These are phyloP conservation scores for Kurtzmaniella cleridarum DNA, from an alignment of 805 yeast genomes.

Conservation along the genomic window DNA sequence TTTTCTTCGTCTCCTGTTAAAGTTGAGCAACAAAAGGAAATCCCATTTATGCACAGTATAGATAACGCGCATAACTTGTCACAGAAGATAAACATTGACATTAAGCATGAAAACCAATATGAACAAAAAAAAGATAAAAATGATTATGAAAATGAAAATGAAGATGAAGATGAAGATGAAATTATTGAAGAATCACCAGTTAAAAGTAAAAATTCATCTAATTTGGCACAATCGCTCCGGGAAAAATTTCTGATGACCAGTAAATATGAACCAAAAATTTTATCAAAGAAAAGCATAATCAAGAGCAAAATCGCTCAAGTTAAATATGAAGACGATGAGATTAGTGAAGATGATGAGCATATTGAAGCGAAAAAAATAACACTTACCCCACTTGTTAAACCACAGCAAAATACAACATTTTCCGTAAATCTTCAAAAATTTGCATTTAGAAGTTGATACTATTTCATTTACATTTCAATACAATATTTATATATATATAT, in stretches of 20 bases:
- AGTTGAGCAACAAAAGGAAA: not conserved
- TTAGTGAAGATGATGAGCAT: slow-evolving; percentile 7
- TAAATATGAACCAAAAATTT: not conserved
- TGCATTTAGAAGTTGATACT: slow-evolving; percentile 13
- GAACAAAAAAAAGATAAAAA: too few species aligned
- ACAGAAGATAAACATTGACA: too few species aligned
- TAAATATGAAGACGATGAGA: slow-evolving; percentile 3
- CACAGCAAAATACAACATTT: not conserved
- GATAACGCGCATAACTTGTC: slow-evolving; percentile 4
- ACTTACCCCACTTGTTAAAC: slow-evolving; percentile 2
- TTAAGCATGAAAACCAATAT: too few species aligned
- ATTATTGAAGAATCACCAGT: slow-evolving; percentile 40
- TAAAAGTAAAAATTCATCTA: slow-evolving; percentile 11
- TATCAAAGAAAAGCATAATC: slow-evolving; percentile 6
- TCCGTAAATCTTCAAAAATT: slow-evolving; percentile 7
- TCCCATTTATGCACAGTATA: not conserved
- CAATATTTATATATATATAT: not conserved
- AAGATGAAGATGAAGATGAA: slow-evolving; percentile 25
- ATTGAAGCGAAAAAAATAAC: slow-evolving; percentile 1
- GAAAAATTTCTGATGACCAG: slow-evolving; percentile 8
- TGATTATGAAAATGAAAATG: slow-evolving; percentile 14
- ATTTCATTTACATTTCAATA: not conserved
- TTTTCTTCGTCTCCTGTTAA: slow-evolving; percentile 19
- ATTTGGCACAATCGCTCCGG: slow-evolving; percentile 5
- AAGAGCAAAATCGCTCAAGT: slow-evolving; percentile 5